Percentiles rank a stretch among this genome's conserved stretches.
Evolutionary conservation across 768 basidiomycete species (phyloP).

Genomic region (Dioszegia crocea): DNA sequence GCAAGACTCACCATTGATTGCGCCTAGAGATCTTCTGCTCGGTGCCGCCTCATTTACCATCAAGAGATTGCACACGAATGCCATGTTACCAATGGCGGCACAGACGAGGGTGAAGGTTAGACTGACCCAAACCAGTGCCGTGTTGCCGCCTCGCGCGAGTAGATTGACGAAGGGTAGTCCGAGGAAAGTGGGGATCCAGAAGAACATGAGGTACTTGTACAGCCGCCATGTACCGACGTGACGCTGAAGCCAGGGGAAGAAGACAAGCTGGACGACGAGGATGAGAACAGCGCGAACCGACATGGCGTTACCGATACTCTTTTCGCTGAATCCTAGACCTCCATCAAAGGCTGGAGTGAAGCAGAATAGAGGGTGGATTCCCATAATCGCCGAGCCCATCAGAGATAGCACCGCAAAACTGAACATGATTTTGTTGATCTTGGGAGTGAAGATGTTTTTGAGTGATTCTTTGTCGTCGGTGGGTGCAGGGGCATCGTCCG

Average conservation of each 20-base stretch:
- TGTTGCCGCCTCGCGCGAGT: slow-evolving; percentile 18
- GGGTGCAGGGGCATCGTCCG: not conserved
- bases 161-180: slow-evolving; percentile 29
- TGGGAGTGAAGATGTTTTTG: slow-evolving; percentile 20
- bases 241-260: slow-evolving; percentile 29
- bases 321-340: slow-evolving; percentile 30
- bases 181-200: slow-evolving; percentile 32
- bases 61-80: slow-evolving; percentile 32
- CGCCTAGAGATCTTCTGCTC: slow-evolving; percentile 21
- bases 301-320: slow-evolving; percentile 30
- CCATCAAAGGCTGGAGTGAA: slow-evolving; percentile 33
- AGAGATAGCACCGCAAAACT: slow-evolving; percentile 33
- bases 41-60: slow-evolving; percentile 40
- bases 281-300: slow-evolving; percentile 26
- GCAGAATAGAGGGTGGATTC: slow-evolving; percentile 37
- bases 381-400: slow-evolving; percentile 20
- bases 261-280: slow-evolving; percentile 30
- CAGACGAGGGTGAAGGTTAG: slow-evolving; percentile 29
- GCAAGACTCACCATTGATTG: slow-evolving; percentile 37
- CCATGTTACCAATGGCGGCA: slow-evolving; percentile 16
- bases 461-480: slow-evolving; percentile 5
- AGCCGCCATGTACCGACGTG: slow-evolving; percentile 26
- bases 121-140: slow-evolving; percentile 24
- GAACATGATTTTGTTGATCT: slow-evolving; percentile 31
- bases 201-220: slow-evolving; percentile 21